phyloP scores from a whole-genome alignment of 1,284 basidiomycete species.

The Jaminaea rosea region DNA sequence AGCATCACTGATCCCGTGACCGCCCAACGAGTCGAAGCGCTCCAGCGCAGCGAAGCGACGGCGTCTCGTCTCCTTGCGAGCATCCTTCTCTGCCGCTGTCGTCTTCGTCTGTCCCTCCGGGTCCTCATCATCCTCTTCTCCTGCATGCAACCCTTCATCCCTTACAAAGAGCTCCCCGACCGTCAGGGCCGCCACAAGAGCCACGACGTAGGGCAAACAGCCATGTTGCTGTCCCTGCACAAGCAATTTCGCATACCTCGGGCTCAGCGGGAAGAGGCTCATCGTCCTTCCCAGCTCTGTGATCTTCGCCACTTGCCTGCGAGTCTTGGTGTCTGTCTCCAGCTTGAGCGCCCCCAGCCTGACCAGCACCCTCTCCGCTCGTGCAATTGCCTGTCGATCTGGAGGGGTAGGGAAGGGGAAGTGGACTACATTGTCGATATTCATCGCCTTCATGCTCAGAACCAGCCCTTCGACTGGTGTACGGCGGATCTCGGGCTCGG shows the following conservation, averaged over 20 bases:
- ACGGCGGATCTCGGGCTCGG: slow-evolving; percentile 82
- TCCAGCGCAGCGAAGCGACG: slow-evolving; percentile 50
- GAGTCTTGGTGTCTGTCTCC: slow-evolving; percentile 45
- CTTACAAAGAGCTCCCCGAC: slow-evolving; percentile 93
- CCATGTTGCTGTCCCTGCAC: slow-evolving; percentile 83
- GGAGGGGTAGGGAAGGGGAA: slow-evolving; percentile 98
- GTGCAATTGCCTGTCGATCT: slow-evolving; percentile 65
- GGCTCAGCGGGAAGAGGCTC: slow-evolving; percentile 85
- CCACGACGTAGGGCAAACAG: slow-evolving; percentile 82
- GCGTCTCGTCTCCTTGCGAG: slow-evolving; percentile 60
- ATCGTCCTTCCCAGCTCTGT: slow-evolving; percentile 82
- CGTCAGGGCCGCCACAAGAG: slow-evolving; percentile 81
- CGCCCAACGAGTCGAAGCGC: slow-evolving; percentile 74
- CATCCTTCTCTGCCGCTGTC: slow-evolving; percentile 14
- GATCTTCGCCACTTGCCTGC: slow-evolving; percentile 53
- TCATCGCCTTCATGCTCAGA: slow-evolving; percentile 98
- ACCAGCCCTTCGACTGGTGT: slow-evolving; percentile 96
- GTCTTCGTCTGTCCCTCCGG: too few species aligned
- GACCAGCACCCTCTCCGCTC: slow-evolving; percentile 71
- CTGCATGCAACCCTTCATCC: slow-evolving; percentile 58
- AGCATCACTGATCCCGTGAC: slow-evolving; percentile 75
- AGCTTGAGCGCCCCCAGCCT: slow-evolving; percentile 64
- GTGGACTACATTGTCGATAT: slow-evolving; percentile 89
- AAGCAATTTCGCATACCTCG: slow-evolving; percentile 88
- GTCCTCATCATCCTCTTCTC: slow-evolving; percentile 52